Evolutionary conservation across 805 yeast genomes (phyloP), one percentile per base, ranked within the genome.

Genomic region (Metschnikowia similis): DNA sequence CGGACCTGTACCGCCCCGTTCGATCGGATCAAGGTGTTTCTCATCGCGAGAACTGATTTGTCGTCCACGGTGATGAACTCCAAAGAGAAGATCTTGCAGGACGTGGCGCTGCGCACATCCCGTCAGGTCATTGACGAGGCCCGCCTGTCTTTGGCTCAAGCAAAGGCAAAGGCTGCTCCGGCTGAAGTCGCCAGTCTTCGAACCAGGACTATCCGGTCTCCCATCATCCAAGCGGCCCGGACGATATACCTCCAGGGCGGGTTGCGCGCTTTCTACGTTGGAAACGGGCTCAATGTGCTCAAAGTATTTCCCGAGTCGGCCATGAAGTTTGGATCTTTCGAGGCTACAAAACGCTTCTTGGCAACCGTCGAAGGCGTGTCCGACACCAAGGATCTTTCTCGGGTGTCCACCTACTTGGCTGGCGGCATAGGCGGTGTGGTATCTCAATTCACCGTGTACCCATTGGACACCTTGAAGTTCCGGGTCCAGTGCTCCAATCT

Each of bases 221-320:
- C 96, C 0, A 64, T 92, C 21, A 69, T 83, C 2, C 85, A 89
- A 56, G 98, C 97, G 2, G 86, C 91, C 0, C 76, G 81, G 45
- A 80, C 89, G 0, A 68, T 94, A 34, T 94, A 91, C 77, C 81
- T 80, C 58, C 94, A 87, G 67, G 97, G 97, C 28, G 99, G 99
- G 0, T 48, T 90, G 4, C 77, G 79, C 49, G 85, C 94, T 0
- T 94, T 94, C 63, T 94, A 94, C 66, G 96, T 91, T 13, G 99
- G 97, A 6, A 92, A 92, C 69, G 98, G 97, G 0, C 73, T 92
- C 42, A 94, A 94, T 65, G 89, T 87, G n/a, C 60, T 91, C 48
- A 92, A 92, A 65, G 97, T 92, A 17, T 89, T 94, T 63, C 99
- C 99, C 0, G 99, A 92, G 66, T 86, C 96, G 35, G 97, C 98